Conservation (phyloP, 345 rosid genomes). For the Eucalyptus tenuipes region DNA sequence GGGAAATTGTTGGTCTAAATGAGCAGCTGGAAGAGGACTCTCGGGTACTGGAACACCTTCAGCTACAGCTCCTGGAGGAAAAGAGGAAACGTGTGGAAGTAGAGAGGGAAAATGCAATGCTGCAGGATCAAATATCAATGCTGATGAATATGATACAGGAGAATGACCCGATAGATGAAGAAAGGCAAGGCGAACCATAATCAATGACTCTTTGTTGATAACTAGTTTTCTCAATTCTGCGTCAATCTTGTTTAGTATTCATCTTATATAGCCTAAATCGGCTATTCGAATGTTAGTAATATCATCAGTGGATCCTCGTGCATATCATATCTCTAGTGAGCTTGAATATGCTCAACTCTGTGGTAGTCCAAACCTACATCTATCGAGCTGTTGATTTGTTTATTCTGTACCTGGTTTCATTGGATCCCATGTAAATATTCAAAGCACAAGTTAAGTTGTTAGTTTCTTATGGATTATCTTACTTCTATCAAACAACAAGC, state of each 20-base stretch:
- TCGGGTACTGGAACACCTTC: constrained; percentile 72
- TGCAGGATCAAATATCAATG: constrained; percentile 54
- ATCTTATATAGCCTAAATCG: neutral
- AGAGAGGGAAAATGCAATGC: constrained; percentile 71
- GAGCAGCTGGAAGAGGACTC: constrained; percentile 93
- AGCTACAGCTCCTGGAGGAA: constrained; percentile 73
- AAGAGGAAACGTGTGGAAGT: constrained; percentile 59
- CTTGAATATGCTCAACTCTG: neutral
- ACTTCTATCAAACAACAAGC: neutral
- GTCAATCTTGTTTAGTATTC: neutral
- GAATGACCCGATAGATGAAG: neutral
- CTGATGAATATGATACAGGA: neutral
- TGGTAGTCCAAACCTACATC: neutral
- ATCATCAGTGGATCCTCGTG: neutral
- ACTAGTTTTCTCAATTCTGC: neutral
- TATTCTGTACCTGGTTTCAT: neutral
- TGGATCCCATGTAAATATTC: neutral
- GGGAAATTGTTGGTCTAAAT: constrained; percentile 75
- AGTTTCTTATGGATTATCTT: neutral
- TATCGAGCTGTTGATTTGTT: neutral
- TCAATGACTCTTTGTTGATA: neutral
- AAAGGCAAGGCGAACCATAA: neutral
- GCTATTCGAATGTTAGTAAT: neutral
- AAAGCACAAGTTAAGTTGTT: neutral
- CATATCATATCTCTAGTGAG: neutral